Evolutionary conservation across 2,329 filamentous ascomycete genomes (phyloP), one percentile per base, ranked within the genome.

Genomic region (Alternaria solani): DNA sequence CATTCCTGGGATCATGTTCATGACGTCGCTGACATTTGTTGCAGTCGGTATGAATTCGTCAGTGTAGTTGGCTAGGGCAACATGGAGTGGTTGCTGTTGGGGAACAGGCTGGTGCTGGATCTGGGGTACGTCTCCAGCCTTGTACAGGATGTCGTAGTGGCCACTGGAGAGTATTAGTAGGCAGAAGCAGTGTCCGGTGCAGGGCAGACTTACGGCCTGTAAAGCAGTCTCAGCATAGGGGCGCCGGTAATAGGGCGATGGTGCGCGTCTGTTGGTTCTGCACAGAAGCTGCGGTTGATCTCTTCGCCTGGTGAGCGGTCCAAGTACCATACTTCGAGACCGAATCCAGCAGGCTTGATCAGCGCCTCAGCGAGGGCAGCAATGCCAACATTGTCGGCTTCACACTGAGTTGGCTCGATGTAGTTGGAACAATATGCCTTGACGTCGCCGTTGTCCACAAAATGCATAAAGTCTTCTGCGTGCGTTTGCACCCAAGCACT

Each of bases 61-160:
- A 30, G 69, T 66, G 64, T 73, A 77, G 54, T 72, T 75, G 67
- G 80, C 73, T 67, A 77, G 71, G 26, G 74, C 71, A 30, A 78
- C 74, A 16, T 75, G 74, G 2, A 78, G 61, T 12, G 75, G 69
- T 38, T 73, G 61, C 62, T 76, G 76, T 20, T 71, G 55, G 16
- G 68, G 61, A 20, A 71, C 61, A 57, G 71, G 55, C 36, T 71
- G 68, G 23, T 73, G 71, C 49, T 69, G 69, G 20, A 73, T 60
- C 14, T 69, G 62, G 49, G 76, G 73, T 16, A 85, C 70, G 67
- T 86, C 83, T 65, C 86, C 85, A 28, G 84, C 82, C 75, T 88
- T 89, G 82, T 99, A 99, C 34, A 98, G 85, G 62, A 99, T 89
- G 78, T 98, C 95, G 78, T 98, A 99, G 79, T 98, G 95, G 61